Evolutionary conservation across 106 monocot genomes (phyloP).

Genomic region (Allium sativum): DNA sequence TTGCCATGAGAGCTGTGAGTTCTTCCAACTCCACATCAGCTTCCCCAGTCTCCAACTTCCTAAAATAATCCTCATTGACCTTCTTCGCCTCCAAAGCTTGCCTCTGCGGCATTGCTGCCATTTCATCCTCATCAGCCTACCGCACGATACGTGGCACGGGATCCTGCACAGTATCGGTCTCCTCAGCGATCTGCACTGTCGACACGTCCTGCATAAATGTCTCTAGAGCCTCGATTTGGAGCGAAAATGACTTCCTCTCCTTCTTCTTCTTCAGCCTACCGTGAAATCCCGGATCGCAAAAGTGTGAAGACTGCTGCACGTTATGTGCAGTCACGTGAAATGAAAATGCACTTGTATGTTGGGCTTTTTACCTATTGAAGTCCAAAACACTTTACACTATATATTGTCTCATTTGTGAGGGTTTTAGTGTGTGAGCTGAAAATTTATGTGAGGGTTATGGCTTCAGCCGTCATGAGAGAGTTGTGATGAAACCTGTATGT

Average conservation of each 20-base stretch:
- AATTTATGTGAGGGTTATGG: too few species aligned
- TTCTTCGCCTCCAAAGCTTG: slow-evolving; percentile 49
- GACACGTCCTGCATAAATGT: slow-evolving; percentile 81
- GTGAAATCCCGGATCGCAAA: slow-evolving; percentile 68
- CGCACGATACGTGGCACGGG: slow-evolving; percentile 42
- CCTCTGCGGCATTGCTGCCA: slow-evolving; percentile 49
- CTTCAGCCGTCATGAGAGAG: too few species aligned
- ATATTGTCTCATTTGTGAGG: too few species aligned
- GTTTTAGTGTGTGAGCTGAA: too few species aligned
- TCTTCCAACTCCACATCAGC: slow-evolving; percentile 11
- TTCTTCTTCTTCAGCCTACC: slow-evolving; percentile 15
- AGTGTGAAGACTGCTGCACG: too few species aligned
- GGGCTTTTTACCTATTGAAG: too few species aligned
- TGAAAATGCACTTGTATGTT: too few species aligned
- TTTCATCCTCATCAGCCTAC: slow-evolving; percentile 12
- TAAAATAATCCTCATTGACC: slow-evolving; percentile 74
- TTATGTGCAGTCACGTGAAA: too few species aligned
- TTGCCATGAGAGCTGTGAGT: not conserved
- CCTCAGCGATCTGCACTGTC: slow-evolving; percentile 29
- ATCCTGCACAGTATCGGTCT: slow-evolving; percentile 49
- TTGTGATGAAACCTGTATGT: too few species aligned
- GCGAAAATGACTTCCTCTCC: slow-evolving; percentile 22
- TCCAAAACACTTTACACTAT: too few species aligned
- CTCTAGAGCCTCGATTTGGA: slow-evolving; percentile 51
- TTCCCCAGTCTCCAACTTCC: slow-evolving; percentile 54